Percentiles rank a stretch among this genome's conserved stretches.
phyloP scores from a whole-genome alignment of 257 asterid genomes.

The Henckelia pumila region DNA sequence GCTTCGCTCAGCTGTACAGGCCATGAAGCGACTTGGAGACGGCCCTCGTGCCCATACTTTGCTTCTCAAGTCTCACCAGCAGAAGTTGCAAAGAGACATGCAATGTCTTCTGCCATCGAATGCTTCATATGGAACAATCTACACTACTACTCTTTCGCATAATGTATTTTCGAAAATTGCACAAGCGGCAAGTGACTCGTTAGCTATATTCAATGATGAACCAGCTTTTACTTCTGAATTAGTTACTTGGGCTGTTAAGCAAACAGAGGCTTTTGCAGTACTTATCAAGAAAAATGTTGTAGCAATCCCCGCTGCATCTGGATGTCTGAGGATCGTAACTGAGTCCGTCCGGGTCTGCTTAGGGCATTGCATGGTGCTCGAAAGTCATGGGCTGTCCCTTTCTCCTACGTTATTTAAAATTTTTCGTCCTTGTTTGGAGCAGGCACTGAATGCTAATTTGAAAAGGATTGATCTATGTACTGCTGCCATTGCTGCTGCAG shows the following conservation, averaged over 20 bases:
- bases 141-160: constrained; percentile 76
- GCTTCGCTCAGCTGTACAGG: constrained; percentile 69
- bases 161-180: constrained; percentile 77
- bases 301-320: constrained; percentile 86
- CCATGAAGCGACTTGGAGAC: constrained; percentile 73
- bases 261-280: constrained; percentile 54
- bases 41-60: constrained; percentile 86
- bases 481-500: constrained; percentile 83
- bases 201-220: constrained; percentile 76
- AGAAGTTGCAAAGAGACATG: constrained; percentile 49
- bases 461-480: constrained; percentile 72
- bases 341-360: constrained; percentile 77
- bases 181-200: constrained; percentile 77
- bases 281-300: constrained; percentile 60
- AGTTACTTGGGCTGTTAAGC: constrained; percentile 80
- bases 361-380: constrained; percentile 74
- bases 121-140: constrained; percentile 58
- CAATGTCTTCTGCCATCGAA: constrained; percentile 57
- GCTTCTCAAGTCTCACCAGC: constrained; percentile 69
- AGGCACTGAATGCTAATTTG: constrained; percentile 60
- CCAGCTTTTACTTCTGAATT: constrained; percentile 83
- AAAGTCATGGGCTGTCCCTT: constrained; percentile 80
- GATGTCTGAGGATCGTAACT: constrained; percentile 72
- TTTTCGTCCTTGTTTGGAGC: constrained; percentile 74
- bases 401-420: constrained; percentile 69